phyloP scores from a whole-genome alignment of 2,329 filamentous ascomycete genomes.

The Penicillium sp. region DNA sequence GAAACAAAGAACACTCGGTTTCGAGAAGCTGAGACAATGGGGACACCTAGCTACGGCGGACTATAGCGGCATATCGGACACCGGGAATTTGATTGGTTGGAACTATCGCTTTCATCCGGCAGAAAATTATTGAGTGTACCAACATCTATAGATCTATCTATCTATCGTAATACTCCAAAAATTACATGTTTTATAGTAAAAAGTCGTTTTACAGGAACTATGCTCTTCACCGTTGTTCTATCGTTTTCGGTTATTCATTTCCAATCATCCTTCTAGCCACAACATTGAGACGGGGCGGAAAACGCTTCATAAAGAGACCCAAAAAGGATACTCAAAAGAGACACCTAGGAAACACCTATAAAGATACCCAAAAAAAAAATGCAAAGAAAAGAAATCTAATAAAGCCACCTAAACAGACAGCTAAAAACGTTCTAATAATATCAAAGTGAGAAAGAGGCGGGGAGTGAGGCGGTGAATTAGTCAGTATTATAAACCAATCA shows the following conservation, averaged over 20 bases:
- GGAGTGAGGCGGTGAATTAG: too few species aligned
- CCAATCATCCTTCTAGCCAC: neutral
- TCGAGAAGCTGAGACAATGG: slow-evolving; percentile 2
- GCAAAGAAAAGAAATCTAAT: neutral
- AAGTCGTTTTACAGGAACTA: too few species aligned
- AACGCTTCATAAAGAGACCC: neutral
- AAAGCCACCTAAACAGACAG: neutral
- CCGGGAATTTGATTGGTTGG: neutral
- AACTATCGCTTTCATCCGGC: neutral
- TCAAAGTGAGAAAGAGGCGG: too few species aligned
- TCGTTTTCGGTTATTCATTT: neutral
- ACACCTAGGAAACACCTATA: neutral
- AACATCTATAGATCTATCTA: neutral
- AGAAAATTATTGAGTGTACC: neutral
- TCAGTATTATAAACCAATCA: too few species aligned
- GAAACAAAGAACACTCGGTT: slow-evolving; percentile 6
- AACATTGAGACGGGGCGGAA: neutral
- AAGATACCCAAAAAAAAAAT: neutral
- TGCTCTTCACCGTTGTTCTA: neutral
- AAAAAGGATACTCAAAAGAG: neutral
- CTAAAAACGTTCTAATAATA: too few species aligned
- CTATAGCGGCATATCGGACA: neutral
- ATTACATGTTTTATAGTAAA: neutral
- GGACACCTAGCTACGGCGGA: neutral
- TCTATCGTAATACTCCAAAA: neutral